A percentile compares a stretch with the other conserved stretches of the same genome.
These are phyloP conservation scores for Irpex rosettiformis DNA, from an alignment of 1,284 basidiomycete species.

Conservation along the genomic window DNA sequence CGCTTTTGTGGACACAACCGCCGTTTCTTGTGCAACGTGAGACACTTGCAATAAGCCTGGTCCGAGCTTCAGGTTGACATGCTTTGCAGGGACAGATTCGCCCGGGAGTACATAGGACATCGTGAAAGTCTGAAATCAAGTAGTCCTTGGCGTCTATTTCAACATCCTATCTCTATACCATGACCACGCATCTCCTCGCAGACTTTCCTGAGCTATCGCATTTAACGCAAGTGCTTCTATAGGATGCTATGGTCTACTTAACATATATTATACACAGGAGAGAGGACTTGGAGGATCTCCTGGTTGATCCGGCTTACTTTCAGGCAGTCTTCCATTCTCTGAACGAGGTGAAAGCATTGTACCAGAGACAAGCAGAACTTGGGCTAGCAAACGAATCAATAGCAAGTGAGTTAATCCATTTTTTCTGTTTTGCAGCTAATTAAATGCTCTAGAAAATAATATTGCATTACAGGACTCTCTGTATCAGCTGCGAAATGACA, in stretches of 20 bases:
- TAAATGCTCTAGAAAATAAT: constrained; percentile 56
- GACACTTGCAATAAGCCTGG: constrained; percentile 63
- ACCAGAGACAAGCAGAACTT: constrained; percentile 73
- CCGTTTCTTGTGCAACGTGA: constrained; percentile 28
- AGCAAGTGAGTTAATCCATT: constrained; percentile 56
- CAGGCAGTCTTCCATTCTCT: constrained; percentile 84
- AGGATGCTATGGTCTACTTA: constrained; percentile 2
- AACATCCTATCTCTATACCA: constrained; percentile 16
- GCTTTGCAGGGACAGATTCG: constrained; percentile 62
- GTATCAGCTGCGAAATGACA: constrained; percentile 72
- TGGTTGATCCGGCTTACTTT: constrained; percentile 79
- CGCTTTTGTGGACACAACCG: constrained; percentile 63
- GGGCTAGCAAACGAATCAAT: constrained; percentile 81
- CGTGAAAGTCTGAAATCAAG: constrained; percentile 16
- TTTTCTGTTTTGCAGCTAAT: constrained; percentile 3
- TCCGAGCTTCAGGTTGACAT: constrained; percentile 76
- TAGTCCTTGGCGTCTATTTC: not conserved
- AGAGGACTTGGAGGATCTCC: constrained; percentile 84
- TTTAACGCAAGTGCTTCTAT: constrained; percentile 46
- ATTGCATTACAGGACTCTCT: constrained; percentile 71
- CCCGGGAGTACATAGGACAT: constrained; percentile 68
- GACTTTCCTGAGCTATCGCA: constrained; percentile 72
- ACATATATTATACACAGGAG: constrained; percentile 42
- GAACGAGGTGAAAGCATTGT: constrained; percentile 67
- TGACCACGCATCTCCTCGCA: constrained; percentile 48